Conservation (phyloP, 2,329 filamentous ascomycete species). For the Harringtonia lauricola region DNA sequence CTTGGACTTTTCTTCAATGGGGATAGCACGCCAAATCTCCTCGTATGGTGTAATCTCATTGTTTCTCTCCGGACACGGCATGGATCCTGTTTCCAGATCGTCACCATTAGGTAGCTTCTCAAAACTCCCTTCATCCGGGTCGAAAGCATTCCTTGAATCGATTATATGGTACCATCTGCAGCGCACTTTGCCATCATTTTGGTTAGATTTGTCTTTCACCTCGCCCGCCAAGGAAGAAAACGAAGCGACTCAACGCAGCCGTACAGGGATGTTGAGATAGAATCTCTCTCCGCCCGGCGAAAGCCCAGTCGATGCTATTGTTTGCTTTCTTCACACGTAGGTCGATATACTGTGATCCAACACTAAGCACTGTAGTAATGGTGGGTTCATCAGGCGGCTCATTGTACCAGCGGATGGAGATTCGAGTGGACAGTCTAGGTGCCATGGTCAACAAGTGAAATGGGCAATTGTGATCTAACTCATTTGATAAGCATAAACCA, state of each 20-base stretch:
- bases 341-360: constrained; percentile 5
- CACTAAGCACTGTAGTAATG: constrained; percentile 2
- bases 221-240: background rate
- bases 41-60: constrained; percentile 4
- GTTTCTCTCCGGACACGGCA: constrained; percentile 4
- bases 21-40: constrained; percentile 6
- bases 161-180: constrained; percentile 6
- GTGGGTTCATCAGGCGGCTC: constrained; percentile 3
- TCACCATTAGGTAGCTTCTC: constrained; percentile 4
- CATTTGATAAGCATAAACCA: too few relatives aligned
- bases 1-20: background rate
- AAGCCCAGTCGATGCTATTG: constrained; percentile 4
- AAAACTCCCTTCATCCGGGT: constrained; percentile 4
- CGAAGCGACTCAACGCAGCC: background rate
- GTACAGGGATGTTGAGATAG: background rate
- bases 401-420: constrained; percentile 7
- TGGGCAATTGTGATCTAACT: too few relatives aligned
- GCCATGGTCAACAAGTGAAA: background rate
- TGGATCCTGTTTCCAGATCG: constrained; percentile 6
- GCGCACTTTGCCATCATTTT: background rate
- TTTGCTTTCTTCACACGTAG: constrained; percentile 5
- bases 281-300: constrained; percentile 4
- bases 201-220: background rate
- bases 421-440: constrained; percentile 5
- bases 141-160: constrained; percentile 4